Base-by-base conservation (phyloP, 2,329 filamentous ascomycete species). In the Celoporthe dispersa region DNA sequence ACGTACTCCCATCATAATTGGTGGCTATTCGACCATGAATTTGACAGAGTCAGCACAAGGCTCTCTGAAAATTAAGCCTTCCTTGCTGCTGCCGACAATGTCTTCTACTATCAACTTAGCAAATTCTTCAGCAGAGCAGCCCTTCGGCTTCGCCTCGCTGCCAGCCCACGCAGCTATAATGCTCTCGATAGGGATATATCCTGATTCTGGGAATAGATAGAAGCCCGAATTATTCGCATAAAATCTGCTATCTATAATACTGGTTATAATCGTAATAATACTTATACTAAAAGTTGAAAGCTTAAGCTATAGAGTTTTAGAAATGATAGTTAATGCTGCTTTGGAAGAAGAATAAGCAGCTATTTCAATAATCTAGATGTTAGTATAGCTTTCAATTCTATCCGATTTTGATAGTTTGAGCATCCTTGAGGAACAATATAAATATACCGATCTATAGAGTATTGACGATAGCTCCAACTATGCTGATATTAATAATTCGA, bases 401-500 rank as follows among this genome's bases (percentile, higher is more conserved):
- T 39, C 9, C 37, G n/a, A n/a, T n/a, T 12, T 39, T 12, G 37
- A 35, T n/a, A 4, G 35, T 4, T 35, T 35, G 35, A n/a, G n/a
- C n/a, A n/a, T n/a, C n/a, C n/a, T n/a, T n/a, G 37, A 11, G 2
- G 12, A 39, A 9, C n/a, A 39, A 5, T 39, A 2, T 11, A 39
- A 11, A 39, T 11, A 11, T 39, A 39, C 37, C 7, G 25, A 74
- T 74, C 72, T 71, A 76, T 1, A 73, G 73, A 11, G 71, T 72
- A 28, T 74, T 74, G 39, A 79, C 72, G 16, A 77, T 73, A 0
- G 72, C 75, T 6, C 75, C 78, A 48, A 78, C 70, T 44, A 73
- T 77, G 61, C 75, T 77, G 35, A 80, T 73, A 60, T 80, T 79
- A 8, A 78, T 75, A 12, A 79, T 74, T 6, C 73, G 73, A 2